phyloP scores from a whole-genome alignment of 2,329 filamentous ascomycete genomes.

The Exophiala aquamarina region DNA sequence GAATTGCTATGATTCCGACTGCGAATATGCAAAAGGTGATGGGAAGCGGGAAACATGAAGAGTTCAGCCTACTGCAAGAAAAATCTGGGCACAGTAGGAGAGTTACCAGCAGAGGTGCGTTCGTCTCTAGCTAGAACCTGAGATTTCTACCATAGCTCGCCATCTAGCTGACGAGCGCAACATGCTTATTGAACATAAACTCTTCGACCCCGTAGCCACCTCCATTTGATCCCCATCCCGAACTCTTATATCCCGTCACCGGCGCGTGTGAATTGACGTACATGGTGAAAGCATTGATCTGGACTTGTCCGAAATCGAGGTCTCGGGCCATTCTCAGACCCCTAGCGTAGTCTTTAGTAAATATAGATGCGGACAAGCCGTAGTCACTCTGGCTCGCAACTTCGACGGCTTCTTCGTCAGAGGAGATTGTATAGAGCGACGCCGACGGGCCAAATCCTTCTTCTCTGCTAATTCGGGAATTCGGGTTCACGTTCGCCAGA shows the following conservation, averaged over 20 bases:
- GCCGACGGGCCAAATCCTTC: constrained; percentile 93
- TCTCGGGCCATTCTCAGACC: constrained; percentile 6
- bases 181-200: constrained; percentile 7
- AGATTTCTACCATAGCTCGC: too few species aligned
- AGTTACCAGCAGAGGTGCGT: too few species aligned
- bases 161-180: too few species aligned
- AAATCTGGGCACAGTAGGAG: too few species aligned
- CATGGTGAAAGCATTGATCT: constrained; percentile 13
- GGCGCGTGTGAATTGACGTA: neutral
- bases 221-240: constrained; percentile 4
- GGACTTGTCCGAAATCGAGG: constrained; percentile 14
- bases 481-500: constrained; percentile 71
- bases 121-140: too few species aligned
- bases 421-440: constrained; percentile 78
- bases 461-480: constrained; percentile 82
- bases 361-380: constrained; percentile 37
- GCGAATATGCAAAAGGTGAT: too few species aligned
- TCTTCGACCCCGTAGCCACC: constrained; percentile 5
- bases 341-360: constrained; percentile 5
- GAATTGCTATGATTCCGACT: too few species aligned
- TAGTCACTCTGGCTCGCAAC: constrained; percentile 93
- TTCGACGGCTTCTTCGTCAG: constrained; percentile 73
- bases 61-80: too few species aligned
- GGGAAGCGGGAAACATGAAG: too few species aligned
- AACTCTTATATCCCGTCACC: constrained; percentile 2